Base-by-base conservation (phyloP, 164 flowering plant species). In the Annona squamosa region DNA sequence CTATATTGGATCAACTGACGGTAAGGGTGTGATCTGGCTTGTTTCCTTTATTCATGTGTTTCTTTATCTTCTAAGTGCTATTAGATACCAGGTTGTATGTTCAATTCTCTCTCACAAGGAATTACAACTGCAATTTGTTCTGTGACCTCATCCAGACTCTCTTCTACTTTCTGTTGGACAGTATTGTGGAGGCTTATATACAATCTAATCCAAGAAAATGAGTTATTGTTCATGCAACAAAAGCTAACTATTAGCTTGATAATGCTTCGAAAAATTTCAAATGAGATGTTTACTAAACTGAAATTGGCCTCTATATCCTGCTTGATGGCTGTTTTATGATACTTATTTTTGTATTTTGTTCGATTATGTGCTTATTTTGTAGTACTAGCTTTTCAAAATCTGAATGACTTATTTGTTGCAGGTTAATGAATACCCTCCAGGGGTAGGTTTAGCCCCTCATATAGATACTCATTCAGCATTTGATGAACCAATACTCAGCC, bases 391-490 rank as follows among this genome's bases (percentile, higher is more conserved):
- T 26, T 37, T 57, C 71, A 43, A 56, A 66, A 41, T 42, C 48
- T 19, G 63, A 19, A 47, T 61, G 63, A 62, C 69, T 56, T 67
- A 71, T 46, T 46, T 70, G 61, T 72, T 71, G 46, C 91, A 94
- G 98, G 98, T 94, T 68, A 92, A 92, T 80, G 98, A 92, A 77
- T 94, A 94, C 66, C 97, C 94, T 68, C 81, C 86, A 73, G 98
- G 97, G 9, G 97, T 92, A 71, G 98, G 97, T 9, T 83, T 94
- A 84, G 86, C 98, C 67, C 98, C 98, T 17, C 98, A 94, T 76
- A 86, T 94, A 69, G 98, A 95, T 81, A 93, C 99, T 16, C 98
- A 93, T 83, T 95, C 99, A 43, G 98, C 99, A 70, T 95, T 95
- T 87, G 98, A 87, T 74, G 94, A 85, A 69, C 82, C 71, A 41